Base-by-base conservation (phyloP, 1,284 basidiomycete species). In the Rhodotorula sp. region DNA sequence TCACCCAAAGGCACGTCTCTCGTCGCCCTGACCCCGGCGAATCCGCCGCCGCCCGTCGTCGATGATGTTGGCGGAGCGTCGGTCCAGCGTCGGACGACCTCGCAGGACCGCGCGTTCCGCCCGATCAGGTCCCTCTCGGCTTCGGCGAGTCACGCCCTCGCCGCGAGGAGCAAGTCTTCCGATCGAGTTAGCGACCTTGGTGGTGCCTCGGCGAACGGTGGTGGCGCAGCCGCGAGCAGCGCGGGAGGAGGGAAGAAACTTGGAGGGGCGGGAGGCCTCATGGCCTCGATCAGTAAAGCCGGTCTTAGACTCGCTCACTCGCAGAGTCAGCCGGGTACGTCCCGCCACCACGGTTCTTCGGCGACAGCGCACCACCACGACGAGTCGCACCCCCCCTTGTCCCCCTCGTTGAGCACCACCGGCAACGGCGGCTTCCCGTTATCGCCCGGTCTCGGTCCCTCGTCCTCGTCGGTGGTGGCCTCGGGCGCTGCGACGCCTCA, bases 101-200 rank as follows among this genome's bases (percentile, higher is more conserved):
- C n/a, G 20, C 64, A 51, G 65, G 60, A 33, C 46, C 53, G 53
- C 53, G 53, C 53, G 26, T 54, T 67, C 15, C 51, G 69, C 30
- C 45, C 65, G 49, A 58, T 64, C 26, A 49, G 62, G 62, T n/a
- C 55, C 22, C 30, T 58, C 44, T 55, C 61, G 26, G n/a, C 53
- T n/a, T 18, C 17, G 62, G 65, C 37, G 53, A 64, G 56, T 42
- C 29, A 22, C 53, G 53, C 15, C 53, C 15, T 26, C n/a, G 53
- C 53, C 2, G n/a, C 26, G 59, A 54, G 69, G 42, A 62, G 60
- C 60, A 67, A 71, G 60, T 71, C 69, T 8, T 62, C 62, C 42
- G 69, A 67, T 48, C 56, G 69, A 22, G 64, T 54, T 7, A n/a
- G 46, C 14, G 68, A 56, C 8, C 24, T 62, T 56, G 46, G 56